phyloP scores from a whole-genome alignment of 805 yeast species.

The Danielia oregonensis region DNA sequence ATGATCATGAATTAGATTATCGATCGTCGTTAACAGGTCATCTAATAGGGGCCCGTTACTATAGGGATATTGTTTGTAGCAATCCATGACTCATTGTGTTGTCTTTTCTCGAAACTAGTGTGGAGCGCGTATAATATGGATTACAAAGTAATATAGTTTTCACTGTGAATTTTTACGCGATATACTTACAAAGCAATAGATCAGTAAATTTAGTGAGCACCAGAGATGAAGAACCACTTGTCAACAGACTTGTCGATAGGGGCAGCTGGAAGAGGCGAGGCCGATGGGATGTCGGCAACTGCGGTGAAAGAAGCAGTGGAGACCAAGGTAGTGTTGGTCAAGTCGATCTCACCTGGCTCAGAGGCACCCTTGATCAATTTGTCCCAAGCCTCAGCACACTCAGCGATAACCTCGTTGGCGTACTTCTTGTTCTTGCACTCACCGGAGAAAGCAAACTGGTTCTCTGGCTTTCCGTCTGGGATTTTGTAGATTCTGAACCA shows the following conservation, averaged over 20 bases:
- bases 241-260: constrained; percentile 95
- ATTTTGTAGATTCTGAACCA: constrained; percentile 86
- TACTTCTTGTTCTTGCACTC: constrained; percentile 54
- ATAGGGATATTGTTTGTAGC: background rate
- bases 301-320: constrained; percentile 51
- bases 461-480: constrained; percentile 77
- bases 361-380: constrained; percentile 42
- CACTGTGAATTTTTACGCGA: background rate
- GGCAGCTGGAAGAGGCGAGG: constrained; percentile 72
- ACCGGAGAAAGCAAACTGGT: constrained; percentile 72
- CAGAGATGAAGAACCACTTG: constrained; percentile 98
- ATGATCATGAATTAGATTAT: no score
- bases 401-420: constrained; percentile 19
- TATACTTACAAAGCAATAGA: background rate
- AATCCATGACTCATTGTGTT: background rate
- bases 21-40: no score
- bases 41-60: no score
- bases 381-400: constrained; percentile 65
- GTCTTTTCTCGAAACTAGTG: no score
- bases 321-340: constrained; percentile 48
- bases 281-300: constrained; percentile 59
- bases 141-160: no score
- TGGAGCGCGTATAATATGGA: no score
- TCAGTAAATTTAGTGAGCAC: constrained; percentile 45
- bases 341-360: constrained; percentile 34